A percentile compares a stretch with the other conserved stretches of the same genome.
Evolutionary conservation across 345 rosid genomes (phyloP).

Genomic region (Erucastrum elatum): DNA sequence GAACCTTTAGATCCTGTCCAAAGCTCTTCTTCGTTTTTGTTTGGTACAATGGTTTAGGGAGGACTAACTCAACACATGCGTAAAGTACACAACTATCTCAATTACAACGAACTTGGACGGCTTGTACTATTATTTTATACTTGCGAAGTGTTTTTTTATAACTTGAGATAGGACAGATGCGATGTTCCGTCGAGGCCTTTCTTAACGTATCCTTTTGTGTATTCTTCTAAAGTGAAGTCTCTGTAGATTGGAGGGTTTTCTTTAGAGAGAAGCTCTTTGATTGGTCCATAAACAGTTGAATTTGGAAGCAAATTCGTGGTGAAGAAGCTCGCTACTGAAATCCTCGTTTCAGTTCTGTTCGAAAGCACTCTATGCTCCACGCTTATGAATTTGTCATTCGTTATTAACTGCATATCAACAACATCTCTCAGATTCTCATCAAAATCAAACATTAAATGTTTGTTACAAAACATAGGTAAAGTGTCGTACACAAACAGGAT

Average conservation of each 20-base stretch:
- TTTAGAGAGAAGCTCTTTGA: slow-evolving; percentile 42
- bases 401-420: slow-evolving; percentile 36
- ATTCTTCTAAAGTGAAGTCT: slow-evolving; percentile 30
- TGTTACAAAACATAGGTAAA: too few relatives aligned
- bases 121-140: not conserved
- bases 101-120: not conserved
- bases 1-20: not conserved
- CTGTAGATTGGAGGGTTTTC: slow-evolving; percentile 42
- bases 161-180: slow-evolving; percentile 33
- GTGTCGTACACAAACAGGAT: too few relatives aligned
- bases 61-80: not conserved
- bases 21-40: not conserved
- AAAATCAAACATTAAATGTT: not conserved
- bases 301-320: not conserved
- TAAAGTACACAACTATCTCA: not conserved
- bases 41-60: not conserved
- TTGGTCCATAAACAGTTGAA: slow-evolving; percentile 42
- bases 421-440: not conserved
- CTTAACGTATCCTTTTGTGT: not conserved
- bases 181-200: slow-evolving; percentile 41
- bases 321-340: slow-evolving; percentile 48
- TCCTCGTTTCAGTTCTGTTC: slow-evolving; percentile 32
- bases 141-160: slow-evolving; percentile 4
- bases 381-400: slow-evolving; percentile 22
- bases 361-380: slow-evolving; percentile 42